Percentiles rank a stretch among this genome's conserved stretches.
Evolutionary conservation across 306 rosid genomes (phyloP).

Genomic region (Urtica urens): DNA sequence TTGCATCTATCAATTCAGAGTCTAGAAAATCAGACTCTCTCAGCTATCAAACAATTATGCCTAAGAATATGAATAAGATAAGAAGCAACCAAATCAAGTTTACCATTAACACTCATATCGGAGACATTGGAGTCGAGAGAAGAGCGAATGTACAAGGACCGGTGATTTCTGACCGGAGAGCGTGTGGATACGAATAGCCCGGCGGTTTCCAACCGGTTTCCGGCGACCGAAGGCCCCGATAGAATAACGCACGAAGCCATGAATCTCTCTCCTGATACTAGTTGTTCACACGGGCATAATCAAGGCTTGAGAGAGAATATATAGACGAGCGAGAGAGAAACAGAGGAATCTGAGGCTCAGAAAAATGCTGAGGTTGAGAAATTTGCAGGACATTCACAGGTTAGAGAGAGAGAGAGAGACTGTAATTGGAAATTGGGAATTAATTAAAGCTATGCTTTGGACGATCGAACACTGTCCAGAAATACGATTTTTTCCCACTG

Average conservation of each 20-base stretch:
- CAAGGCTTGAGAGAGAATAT: background rate
- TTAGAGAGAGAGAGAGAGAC: background rate
- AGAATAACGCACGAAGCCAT: constrained; percentile 63
- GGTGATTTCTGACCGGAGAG: constrained; percentile 27
- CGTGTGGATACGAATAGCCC: constrained; percentile 20
- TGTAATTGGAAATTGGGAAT: background rate
- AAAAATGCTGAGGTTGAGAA: constrained; percentile 40
- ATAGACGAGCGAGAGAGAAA: constrained; percentile 7
- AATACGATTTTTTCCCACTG: too few relatives aligned
- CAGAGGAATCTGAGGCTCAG: constrained; percentile 35
- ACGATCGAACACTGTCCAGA: too few relatives aligned
- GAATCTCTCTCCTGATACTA: constrained; percentile 1
- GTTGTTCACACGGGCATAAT: background rate
- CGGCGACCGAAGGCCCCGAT: constrained; percentile 38
- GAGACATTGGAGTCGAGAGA: constrained; percentile 80
- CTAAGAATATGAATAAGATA: background rate
- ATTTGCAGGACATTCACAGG: constrained; percentile 20
- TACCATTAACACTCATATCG: constrained; percentile 82
- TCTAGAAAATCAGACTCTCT: too few relatives aligned
- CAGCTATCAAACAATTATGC: background rate
- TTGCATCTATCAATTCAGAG: too few relatives aligned
- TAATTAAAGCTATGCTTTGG: background rate
- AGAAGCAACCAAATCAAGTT: background rate
- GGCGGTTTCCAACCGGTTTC: constrained; percentile 21
- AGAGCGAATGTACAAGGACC: constrained; percentile 34